These are phyloP conservation scores for Botrytis fragariae DNA, from an alignment of 2,329 filamentous ascomycete species.

Conservation along the genomic window DNA sequence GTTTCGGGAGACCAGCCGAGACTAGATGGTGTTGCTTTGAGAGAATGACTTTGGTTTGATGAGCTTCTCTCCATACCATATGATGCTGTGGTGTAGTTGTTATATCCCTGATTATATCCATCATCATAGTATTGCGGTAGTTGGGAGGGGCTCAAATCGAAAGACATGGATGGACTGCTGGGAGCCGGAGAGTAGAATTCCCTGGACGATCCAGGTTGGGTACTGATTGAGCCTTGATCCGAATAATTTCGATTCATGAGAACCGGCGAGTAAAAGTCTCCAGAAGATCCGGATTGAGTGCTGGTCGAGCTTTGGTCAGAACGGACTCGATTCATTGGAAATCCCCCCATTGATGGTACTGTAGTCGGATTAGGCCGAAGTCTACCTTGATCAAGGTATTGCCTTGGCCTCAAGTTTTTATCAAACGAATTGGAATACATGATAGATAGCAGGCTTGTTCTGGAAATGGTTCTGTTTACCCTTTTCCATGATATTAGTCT, in stretches of 20 bases:
- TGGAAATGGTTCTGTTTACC: constrained; percentile 17
- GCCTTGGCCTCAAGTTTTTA: neutral
- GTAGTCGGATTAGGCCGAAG: neutral
- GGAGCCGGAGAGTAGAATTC: constrained; percentile 1
- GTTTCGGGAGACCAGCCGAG: constrained; percentile 25
- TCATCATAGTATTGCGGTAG: neutral
- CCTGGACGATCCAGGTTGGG: constrained; percentile 12
- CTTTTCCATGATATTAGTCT: constrained; percentile 16
- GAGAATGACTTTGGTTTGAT: neutral
- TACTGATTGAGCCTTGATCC: constrained; percentile 16
- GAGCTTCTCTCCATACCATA: neutral
- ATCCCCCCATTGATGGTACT: constrained; percentile 1
- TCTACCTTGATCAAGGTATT: neutral
- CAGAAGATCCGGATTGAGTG: constrained; percentile 17
- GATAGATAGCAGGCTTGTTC: neutral
- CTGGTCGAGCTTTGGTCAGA: constrained; percentile 20
- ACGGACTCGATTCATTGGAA: constrained; percentile 13
- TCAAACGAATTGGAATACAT: constrained; percentile 8
- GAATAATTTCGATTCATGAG: constrained; percentile 18
- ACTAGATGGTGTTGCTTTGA: constrained; percentile 23
- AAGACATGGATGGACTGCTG: constrained; percentile 17
- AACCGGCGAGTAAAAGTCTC: neutral
- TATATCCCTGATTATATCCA: neutral
- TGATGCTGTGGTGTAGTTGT: constrained; percentile 1
- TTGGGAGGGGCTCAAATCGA: neutral